Evolutionary conservation across 1,284 basidiomycete genomes (phyloP).

Genomic region (Mycena sp.): DNA sequence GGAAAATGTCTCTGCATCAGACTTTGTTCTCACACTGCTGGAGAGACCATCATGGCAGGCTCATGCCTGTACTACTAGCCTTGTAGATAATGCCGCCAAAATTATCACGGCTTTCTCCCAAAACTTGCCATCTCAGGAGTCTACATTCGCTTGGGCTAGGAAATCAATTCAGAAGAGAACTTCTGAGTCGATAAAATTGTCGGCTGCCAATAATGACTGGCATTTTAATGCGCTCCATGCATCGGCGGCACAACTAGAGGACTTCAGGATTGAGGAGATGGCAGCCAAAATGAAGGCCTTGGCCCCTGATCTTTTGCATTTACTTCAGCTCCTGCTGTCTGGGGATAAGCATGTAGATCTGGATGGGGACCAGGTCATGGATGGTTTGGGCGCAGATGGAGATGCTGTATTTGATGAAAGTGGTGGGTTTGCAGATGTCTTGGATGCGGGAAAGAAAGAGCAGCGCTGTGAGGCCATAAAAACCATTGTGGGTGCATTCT

Average conservation of each 20-base stretch:
- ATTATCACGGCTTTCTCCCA: conserved; percentile 3
- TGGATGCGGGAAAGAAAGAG: not conserved
- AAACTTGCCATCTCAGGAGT: not conserved
- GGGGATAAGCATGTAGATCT: too few relatives aligned
- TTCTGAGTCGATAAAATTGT: not conserved
- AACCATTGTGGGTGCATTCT: not conserved
- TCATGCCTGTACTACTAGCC: not conserved
- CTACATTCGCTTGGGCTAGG: not conserved
- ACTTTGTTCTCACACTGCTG: conserved; percentile 2
- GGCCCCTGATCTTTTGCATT: too few relatives aligned
- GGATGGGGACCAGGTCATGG: too few relatives aligned
- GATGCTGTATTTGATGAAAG: too few relatives aligned
- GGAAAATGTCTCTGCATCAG: not conserved
- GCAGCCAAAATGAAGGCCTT: too few relatives aligned
- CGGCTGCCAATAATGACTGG: conserved; percentile 6
- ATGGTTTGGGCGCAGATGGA: too few relatives aligned
- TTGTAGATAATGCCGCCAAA: not conserved
- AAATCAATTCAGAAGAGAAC: conserved; percentile 1
- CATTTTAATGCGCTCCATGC: too few relatives aligned
- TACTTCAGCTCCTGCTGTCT: too few relatives aligned
- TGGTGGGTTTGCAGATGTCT: not conserved
- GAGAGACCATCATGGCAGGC: not conserved
- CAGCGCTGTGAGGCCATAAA: not conserved
- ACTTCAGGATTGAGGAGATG: too few relatives aligned
- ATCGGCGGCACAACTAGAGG: too few relatives aligned